Evolutionary conservation across 208 protist species (phyloP), one percentile per base, ranked within the genome.

Genomic region (Acanthamoeba healyi): DNA sequence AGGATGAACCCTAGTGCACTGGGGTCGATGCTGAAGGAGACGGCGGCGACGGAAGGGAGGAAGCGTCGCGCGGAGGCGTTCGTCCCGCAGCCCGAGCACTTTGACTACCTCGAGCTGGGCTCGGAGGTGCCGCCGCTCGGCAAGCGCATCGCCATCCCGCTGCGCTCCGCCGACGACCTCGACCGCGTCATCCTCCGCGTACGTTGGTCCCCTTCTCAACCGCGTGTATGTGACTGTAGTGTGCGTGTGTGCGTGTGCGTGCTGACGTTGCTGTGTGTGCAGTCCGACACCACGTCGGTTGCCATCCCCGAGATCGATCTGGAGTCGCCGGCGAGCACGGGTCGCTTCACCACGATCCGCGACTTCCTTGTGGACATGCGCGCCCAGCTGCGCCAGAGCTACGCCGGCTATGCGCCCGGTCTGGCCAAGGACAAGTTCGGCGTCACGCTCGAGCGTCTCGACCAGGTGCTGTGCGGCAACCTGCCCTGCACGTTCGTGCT

Each of bases 91-190:
- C 84, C 84, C 22, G 54, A 91, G 84, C 84, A 91, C 40, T 91
- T 91, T 70, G 84, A 91, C 61, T 91, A 91, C 84, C 42, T 91
- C 26, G 84, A 91, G 38, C 84, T 91, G 36, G 67, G 67, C 32
- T 26, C 34, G 10, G 24, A 32, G 7, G 84, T 91, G 38, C 84
- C 84, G 36, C 19, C n/a, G 26, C 29, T 91, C 36, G 84, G 84
- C 19, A 91, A 91, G 84, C 51, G 61, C n/a, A 91, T 91, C 34
- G 3, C 46, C 84, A 70, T 91, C 56, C 15, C 26, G 5, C 51
- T 91, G 7, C 56, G 84, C 15, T 72, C 38, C n/a, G 49, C 32
- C 12, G 14, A 40, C 54, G 84, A 91, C 84, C 51, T 91, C 10
- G 84, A 91, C 54, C 51, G 56, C 38, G 84, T 91, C 40, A 91